A percentile compares a stretch with the other conserved stretches of the same genome.
Conservation (phyloP, 306 rosid genomes). For the Malus sieversii region DNA sequence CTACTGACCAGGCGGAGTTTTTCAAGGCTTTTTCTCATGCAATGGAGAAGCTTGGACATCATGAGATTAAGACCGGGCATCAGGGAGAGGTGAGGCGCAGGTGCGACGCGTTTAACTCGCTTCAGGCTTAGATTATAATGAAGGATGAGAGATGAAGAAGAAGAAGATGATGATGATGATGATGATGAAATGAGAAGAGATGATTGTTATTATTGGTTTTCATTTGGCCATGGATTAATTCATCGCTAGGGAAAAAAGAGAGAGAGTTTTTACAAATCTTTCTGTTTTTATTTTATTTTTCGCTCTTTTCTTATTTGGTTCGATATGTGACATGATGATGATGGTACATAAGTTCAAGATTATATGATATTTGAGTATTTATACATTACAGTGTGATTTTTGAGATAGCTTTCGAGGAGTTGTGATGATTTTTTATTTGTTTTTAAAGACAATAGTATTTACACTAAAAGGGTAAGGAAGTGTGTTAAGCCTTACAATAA, state of each 20-base stretch:
- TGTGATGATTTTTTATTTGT: not conserved
- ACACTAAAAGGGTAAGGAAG: too few species aligned
- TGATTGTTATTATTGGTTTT: not conserved
- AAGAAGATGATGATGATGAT: not conserved
- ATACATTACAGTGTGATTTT: not conserved
- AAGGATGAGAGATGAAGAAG: not conserved
- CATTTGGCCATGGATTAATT: not conserved
- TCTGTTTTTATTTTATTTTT: not conserved
- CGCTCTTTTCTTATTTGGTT: not conserved
- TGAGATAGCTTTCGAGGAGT: not conserved
- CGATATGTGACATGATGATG: not conserved
- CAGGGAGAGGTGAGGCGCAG: constrained; percentile 46
- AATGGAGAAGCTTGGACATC: constrained; percentile 43
- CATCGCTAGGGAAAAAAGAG: not conserved
- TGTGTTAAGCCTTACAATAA: too few species aligned
- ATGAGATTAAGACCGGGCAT: constrained; percentile 27
- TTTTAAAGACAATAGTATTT: too few species aligned
- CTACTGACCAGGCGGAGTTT: constrained; percentile 28
- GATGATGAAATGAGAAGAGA: not conserved
- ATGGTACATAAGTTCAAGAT: not conserved
- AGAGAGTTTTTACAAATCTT: not conserved
- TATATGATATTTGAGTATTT: not conserved
- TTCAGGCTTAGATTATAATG: not conserved
- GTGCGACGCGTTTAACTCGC: constrained; percentile 37
- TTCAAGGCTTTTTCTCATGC: constrained; percentile 34